phyloP scores from a whole-genome alignment of 2,329 filamentous ascomycete species.

The Neopestalotiopsis sp. region DNA sequence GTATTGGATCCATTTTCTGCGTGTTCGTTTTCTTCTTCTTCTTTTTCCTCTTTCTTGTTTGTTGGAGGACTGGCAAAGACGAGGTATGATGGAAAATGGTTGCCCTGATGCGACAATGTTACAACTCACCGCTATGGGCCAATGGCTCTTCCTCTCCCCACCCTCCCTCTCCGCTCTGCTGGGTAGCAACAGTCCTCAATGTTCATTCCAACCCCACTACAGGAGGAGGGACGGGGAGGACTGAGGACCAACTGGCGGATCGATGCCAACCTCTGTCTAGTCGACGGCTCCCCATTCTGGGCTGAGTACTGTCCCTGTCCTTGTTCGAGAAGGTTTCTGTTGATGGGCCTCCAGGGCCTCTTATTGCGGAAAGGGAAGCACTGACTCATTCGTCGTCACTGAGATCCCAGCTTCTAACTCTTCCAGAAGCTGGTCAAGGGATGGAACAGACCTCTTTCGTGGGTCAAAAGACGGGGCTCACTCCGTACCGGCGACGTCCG shows the following conservation, averaged over 20 bases:
- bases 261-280: neutral
- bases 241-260: neutral
- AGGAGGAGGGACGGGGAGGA: neutral
- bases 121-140: neutral
- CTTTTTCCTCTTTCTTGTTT: neutral
- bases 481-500: neutral
- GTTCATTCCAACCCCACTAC: neutral
- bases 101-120: neutral
- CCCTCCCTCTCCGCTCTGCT: neutral
- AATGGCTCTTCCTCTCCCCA: neutral
- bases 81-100: neutral
- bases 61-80: neutral
- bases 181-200: neutral
- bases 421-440: too few species aligned
- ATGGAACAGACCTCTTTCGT: neutral
- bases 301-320: neutral
- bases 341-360: neutral
- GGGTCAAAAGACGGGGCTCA: neutral
- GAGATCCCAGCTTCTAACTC: neutral
- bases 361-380: neutral
- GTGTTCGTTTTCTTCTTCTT: too few species aligned
- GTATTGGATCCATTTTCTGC: neutral
- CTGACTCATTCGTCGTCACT: conserved; percentile 1
- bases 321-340: neutral
- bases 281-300: conserved; percentile 1